A percentile compares a stretch with the other conserved stretches of the same genome.
These are phyloP conservation scores for Fusarium tjaetaba DNA, from an alignment of 2,329 filamentous ascomycete species.

Conservation along the genomic window DNA sequence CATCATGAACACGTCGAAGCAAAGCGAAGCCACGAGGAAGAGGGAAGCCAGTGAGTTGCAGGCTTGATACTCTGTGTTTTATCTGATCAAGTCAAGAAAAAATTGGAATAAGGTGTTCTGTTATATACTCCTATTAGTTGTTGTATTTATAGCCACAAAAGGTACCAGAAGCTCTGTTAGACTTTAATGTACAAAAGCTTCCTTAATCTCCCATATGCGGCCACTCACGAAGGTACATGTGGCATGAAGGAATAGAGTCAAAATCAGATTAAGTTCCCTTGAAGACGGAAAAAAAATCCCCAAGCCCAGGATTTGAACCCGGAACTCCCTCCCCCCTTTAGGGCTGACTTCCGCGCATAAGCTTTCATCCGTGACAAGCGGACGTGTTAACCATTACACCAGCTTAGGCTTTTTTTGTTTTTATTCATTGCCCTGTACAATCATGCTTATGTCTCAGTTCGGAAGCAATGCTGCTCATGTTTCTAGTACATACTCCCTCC, in stretches of 20 bases:
- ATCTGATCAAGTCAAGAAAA: too few species aligned
- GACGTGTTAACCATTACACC: background rate
- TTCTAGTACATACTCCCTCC: constrained; percentile 1
- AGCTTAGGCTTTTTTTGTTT: background rate
- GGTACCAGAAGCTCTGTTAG: background rate
- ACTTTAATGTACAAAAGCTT: background rate
- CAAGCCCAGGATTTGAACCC: background rate
- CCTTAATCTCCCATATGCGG: background rate
- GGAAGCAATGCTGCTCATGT: too few species aligned
- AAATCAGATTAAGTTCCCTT: background rate
- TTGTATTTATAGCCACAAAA: background rate
- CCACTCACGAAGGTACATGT: background rate
- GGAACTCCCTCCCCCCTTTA: background rate
- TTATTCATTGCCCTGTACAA: background rate
- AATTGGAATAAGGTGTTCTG: background rate
- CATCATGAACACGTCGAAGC: constrained; percentile 31
- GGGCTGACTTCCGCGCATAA: background rate
- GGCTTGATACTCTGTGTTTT: background rate
- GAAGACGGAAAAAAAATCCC: background rate
- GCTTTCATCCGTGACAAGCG: background rate
- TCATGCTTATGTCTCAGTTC: too few species aligned
- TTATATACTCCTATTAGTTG: too few species aligned
- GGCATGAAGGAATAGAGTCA: background rate
- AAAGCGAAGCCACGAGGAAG: background rate
- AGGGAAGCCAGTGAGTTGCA: background rate